Conservation (phyloP, 805 yeast species). For the Candida oleophila region DNA sequence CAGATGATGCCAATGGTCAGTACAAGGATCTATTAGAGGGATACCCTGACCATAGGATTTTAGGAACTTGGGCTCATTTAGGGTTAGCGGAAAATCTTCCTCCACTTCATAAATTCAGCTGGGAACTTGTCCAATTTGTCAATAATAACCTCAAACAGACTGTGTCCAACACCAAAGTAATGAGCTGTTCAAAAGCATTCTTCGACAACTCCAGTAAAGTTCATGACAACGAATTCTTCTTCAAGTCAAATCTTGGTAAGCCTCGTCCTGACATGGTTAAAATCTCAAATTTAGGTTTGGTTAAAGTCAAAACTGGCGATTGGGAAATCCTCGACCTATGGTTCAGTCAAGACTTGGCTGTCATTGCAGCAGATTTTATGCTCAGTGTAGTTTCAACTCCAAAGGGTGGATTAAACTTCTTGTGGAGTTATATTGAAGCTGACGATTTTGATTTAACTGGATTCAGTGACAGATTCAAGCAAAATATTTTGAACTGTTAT, state of each 20-base stretch:
- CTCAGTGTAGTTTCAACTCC: constrained; percentile 28
- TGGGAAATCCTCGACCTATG: constrained; percentile 31
- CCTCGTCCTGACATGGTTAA: constrained; percentile 32
- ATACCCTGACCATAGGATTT: constrained; percentile 22
- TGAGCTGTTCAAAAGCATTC: constrained; percentile 21
- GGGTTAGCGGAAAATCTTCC: constrained; percentile 31
- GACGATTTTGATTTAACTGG: not conserved
- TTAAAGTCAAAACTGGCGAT: constrained; percentile 10
- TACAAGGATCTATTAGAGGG: constrained; percentile 1
- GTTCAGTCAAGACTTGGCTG: constrained; percentile 38
- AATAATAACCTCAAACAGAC: constrained; percentile 17
- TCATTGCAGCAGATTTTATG: constrained; percentile 34
- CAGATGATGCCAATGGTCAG: not conserved
- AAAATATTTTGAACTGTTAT: not conserved
- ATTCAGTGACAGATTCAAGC: not conserved
- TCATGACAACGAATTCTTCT: constrained; percentile 20
- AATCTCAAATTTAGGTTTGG: constrained; percentile 36
- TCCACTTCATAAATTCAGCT: constrained; percentile 28
- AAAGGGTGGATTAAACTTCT: constrained; percentile 34
- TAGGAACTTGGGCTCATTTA: constrained; percentile 34
- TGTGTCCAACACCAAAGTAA: constrained; percentile 20
- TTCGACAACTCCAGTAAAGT: constrained; percentile 12
- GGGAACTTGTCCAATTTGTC: constrained; percentile 29
- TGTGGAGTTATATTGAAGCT: constrained; percentile 29
- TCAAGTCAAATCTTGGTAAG: constrained; percentile 20